Base-by-base conservation (phyloP, 441 rosid species). In the Populus hybrid region DNA sequence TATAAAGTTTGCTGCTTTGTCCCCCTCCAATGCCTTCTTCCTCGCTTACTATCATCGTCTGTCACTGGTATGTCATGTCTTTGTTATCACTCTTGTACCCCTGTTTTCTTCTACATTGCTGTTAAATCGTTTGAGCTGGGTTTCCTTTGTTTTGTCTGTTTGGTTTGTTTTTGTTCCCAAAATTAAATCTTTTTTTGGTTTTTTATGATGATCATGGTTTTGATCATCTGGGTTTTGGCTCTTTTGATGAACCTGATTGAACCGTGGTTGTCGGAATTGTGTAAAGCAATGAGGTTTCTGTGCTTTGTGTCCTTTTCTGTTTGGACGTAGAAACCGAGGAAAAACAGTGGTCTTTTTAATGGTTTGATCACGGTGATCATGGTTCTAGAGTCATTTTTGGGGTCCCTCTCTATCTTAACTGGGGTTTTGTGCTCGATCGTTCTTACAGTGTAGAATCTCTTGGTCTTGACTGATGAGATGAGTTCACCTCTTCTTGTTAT, bases 251-350 rank as follows among this genome's bases (percentile, higher is more conserved):
- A 38, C 40, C 75, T 59, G 69, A 21, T 74, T 72, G 75, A 73
- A 73, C 70, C 72, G 77, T 16, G 72, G 72, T 65, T 74, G 34
- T 68, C 63, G 75, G 84, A 69, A 77, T 74, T 59, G 50, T 77
- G 21, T 63, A 23, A 63, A 65, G 11, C 46, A 32, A 67, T 65
- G 68, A 23, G 77, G 77, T 83, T 76, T 69, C 12, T 50, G 24
- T 64, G 9, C 53, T 77, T 63, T 23, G 24, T 14, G 35, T 59
- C 70, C 7, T 69, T 68, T 7, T 18, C 30, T 59, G 11, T 38
- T 65, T 69, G 84, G 82, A 80, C 81, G 87, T 83, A 46, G 69
- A 74, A 75, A 76, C 69, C 83, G 83, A 81, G 78, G 79, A 76
- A 68, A 71, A 30, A 38, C 8, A 16, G 38, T 14, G 21, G 73